Percentiles rank a stretch among this genome's conserved stretches.
Evolutionary conservation across 2,329 filamentous ascomycete genomes (phyloP).

Genomic region (Juglanconis sp.): DNA sequence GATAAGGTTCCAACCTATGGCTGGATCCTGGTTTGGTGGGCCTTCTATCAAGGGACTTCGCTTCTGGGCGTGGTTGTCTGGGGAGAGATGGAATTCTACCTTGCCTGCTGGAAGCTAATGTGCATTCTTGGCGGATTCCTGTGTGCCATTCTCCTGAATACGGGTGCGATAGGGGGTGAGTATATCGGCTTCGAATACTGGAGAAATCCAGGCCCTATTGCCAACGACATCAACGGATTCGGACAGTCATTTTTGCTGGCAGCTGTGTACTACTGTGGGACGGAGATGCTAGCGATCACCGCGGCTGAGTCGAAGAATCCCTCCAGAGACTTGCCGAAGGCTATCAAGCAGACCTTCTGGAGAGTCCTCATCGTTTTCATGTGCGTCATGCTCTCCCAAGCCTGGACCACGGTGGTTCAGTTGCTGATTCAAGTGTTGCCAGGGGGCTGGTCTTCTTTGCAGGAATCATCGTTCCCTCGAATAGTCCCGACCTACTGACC

Average conservation of each 20-base stretch:
- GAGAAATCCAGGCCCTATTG: slow-evolving; percentile 31
- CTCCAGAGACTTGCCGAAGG: slow-evolving; percentile 27
- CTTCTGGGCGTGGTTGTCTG: slow-evolving; percentile 30
- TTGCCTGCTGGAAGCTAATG: slow-evolving; percentile 32
- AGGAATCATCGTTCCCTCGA: slow-evolving; percentile 31
- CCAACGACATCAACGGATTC: slow-evolving; percentile 33
- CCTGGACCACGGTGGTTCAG: not conserved
- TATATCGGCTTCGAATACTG: slow-evolving; percentile 34
- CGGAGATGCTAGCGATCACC: slow-evolving; percentile 34
- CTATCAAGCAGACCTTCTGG: slow-evolving; percentile 30
- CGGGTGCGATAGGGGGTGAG: slow-evolving; percentile 32
- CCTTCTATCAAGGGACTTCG: slow-evolving; percentile 37
- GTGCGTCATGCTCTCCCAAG: not conserved
- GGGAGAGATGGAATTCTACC: slow-evolving; percentile 31
- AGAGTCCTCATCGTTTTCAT: slow-evolving; percentile 30
- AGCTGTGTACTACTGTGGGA: slow-evolving; percentile 34
- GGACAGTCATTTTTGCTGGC: slow-evolving; percentile 33
- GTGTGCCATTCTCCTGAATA: slow-evolving; percentile 32
- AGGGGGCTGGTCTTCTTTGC: slow-evolving; percentile 31
- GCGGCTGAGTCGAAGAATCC: slow-evolving; percentile 32
- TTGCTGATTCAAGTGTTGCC: not conserved
- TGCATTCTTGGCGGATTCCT: slow-evolving; percentile 31
- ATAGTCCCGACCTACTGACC: slow-evolving; percentile 32
- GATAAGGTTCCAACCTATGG: slow-evolving; percentile 40
- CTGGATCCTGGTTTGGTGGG: slow-evolving; percentile 45